These are phyloP conservation scores for Austroboletus sp. DNA, from an alignment of 1,284 basidiomycete species.

Conservation along the genomic window DNA sequence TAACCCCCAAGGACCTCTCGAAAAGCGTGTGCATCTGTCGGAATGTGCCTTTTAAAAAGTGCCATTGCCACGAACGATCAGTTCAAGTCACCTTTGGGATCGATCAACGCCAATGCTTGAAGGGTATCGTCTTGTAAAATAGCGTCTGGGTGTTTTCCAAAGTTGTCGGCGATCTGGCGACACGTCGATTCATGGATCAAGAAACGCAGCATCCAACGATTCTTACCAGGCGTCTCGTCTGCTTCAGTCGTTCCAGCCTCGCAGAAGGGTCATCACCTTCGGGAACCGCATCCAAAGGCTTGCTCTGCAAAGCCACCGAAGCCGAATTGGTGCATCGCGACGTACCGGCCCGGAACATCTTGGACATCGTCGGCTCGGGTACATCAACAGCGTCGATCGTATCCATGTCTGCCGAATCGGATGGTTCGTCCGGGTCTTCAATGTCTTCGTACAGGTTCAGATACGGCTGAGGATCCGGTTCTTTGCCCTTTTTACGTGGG, in stretches of 20 bases:
- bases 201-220: background rate
- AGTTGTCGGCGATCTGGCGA: slow-evolving; percentile 16
- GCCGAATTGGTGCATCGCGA: slow-evolving; percentile 5
- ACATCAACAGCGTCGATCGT: slow-evolving; percentile 5
- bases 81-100: slow-evolving; percentile 16
- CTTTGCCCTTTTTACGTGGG: slow-evolving; percentile 23
- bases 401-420: slow-evolving; percentile 19
- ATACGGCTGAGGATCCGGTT: slow-evolving; percentile 8
- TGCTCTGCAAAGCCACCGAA: background rate
- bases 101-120: slow-evolving; percentile 18
- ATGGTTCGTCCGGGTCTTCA: slow-evolving; percentile 24
- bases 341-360: slow-evolving; percentile 5
- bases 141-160: background rate
- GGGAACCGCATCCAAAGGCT: background rate
- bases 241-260: slow-evolving; percentile 17
- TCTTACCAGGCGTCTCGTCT: slow-evolving; percentile 18
- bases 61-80: background rate
- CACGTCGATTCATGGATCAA: background rate
- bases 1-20: slow-evolving; percentile 16
- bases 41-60: slow-evolving; percentile 5
- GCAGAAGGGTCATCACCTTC: slow-evolving; percentile 17
- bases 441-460: slow-evolving; percentile 28
- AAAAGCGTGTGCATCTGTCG: slow-evolving; percentile 14
- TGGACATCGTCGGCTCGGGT: slow-evolving; percentile 7
- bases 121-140: slow-evolving; percentile 27